Percentiles rank a stretch among this genome's conserved stretches.
Conservation (phyloP, 768 basidiomycete genomes). For the Termitomyces sp. region DNA sequence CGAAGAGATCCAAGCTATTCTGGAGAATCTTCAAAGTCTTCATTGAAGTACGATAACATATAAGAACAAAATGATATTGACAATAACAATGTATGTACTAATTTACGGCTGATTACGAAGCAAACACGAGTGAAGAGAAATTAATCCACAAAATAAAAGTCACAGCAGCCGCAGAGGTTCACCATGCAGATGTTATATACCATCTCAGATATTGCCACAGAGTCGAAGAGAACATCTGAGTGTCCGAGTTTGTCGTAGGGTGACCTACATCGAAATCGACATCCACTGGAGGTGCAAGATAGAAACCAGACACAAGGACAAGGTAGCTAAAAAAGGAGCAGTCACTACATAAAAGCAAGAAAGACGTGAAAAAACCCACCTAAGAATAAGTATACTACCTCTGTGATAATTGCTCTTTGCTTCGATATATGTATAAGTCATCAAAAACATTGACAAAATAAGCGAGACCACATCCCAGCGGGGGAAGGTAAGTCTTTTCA, state of each 20-base stretch:
- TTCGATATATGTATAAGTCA: constrained; percentile 99
- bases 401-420: constrained; percentile 98
- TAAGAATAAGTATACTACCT: constrained; percentile 91
- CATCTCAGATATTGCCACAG: constrained; percentile 37
- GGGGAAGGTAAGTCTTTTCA: constrained; percentile 86
- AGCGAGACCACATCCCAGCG: constrained; percentile 97
- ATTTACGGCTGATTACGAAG: constrained; percentile 9
- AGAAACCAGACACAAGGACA: constrained; percentile 89
- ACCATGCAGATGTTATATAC: constrained; percentile 31
- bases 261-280: constrained; percentile 37
- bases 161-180: constrained; percentile 5
- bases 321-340: constrained; percentile 62
- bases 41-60: constrained; percentile 36
- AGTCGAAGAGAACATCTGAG: constrained; percentile 35
- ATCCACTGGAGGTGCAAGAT: constrained; percentile 68
- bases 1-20: constrained; percentile 38
- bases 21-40: constrained; percentile 53
- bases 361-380: constrained; percentile 41
- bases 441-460: constrained; percentile 92
- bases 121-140: not conserved
- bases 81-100: constrained; percentile 18
- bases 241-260: constrained; percentile 10
- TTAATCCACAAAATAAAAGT: not conserved
- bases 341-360: constrained; percentile 9
- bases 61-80: constrained; percentile 10